Evolutionary conservation across 306 rosid genomes (phyloP).

Genomic region (Vigna radiata): DNA sequence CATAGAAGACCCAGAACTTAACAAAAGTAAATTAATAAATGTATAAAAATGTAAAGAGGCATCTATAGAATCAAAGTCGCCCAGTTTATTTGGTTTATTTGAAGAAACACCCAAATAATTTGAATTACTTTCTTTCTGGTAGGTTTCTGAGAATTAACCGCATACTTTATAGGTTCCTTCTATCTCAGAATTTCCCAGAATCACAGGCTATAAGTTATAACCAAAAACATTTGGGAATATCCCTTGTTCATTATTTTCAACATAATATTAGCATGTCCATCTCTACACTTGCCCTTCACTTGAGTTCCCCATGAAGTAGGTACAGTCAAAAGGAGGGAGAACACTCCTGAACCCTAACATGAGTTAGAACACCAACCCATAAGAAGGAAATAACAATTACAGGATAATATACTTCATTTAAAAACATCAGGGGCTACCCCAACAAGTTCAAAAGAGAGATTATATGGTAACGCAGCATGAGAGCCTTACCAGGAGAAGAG

Average conservation of each 20-base stretch:
- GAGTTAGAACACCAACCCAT: background rate
- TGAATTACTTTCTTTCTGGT: background rate
- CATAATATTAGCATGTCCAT: slow-evolving; percentile 28
- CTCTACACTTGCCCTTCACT: slow-evolving; percentile 25
- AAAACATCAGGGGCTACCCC: slow-evolving; percentile 33
- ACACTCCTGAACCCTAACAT: slow-evolving; percentile 19
- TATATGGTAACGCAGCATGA: slow-evolving; percentile 3
- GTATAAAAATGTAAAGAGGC: background rate
- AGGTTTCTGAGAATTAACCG: background rate
- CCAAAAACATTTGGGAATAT: background rate
- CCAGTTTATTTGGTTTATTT: slow-evolving; percentile 21
- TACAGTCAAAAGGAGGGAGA: background rate
- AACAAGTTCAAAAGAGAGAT: slow-evolving; percentile 24
- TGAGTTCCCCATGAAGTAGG: slow-evolving; percentile 20
- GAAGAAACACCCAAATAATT: slow-evolving; percentile 10
- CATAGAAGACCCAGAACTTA: slow-evolving; percentile 16
- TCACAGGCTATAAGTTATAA: slow-evolving; percentile 35
- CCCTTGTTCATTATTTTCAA: slow-evolving; percentile 29
- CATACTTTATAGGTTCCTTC: background rate
- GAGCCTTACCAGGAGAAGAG: slow-evolving; percentile 74
- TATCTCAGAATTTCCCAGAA: slow-evolving; percentile 26
- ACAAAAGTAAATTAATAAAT: slow-evolving; percentile 13
- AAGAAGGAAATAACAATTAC: slow-evolving; percentile 4
- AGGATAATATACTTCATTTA: background rate
- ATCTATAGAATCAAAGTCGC: slow-evolving; percentile 4